These are phyloP conservation scores for Penicillium olsonii DNA, from an alignment of 2,329 filamentous ascomycete species.

Conservation along the genomic window DNA sequence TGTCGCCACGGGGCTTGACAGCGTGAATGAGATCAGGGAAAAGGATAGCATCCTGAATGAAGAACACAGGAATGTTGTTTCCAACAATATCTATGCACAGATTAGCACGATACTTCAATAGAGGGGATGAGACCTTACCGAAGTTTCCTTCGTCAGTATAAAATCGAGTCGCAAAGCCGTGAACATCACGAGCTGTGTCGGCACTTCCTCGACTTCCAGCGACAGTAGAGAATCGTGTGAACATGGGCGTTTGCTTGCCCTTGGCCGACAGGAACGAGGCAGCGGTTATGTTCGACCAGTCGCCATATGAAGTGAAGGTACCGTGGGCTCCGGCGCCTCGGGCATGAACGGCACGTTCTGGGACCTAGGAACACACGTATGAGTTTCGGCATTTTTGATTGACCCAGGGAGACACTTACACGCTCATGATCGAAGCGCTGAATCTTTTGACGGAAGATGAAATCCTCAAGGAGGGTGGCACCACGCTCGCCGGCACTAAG, in stretches of 20 bases:
- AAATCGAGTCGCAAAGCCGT: slow-evolving; percentile 69
- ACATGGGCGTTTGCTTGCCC: slow-evolving; percentile 65
- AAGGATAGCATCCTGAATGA: slow-evolving; percentile 46
- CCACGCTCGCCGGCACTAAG: slow-evolving; percentile 68
- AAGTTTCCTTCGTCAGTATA: slow-evolving; percentile 74
- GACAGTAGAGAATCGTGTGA: slow-evolving; percentile 75
- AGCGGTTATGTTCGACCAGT: slow-evolving; percentile 68
- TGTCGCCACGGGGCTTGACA: slow-evolving; percentile 44
- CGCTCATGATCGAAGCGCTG: slow-evolving; percentile 71
- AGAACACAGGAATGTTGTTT: slow-evolving; percentile 46
- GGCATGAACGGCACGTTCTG: slow-evolving; percentile 69
- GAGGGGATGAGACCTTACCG: slow-evolving; percentile 24
- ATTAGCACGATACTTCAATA: slow-evolving; percentile 8
- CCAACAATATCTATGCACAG: slow-evolving; percentile 34
- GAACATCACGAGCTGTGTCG: slow-evolving; percentile 71
- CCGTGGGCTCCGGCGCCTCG: slow-evolving; percentile 69
- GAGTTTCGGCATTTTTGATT: not conserved
- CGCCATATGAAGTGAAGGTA: slow-evolving; percentile 66
- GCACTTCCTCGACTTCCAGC: slow-evolving; percentile 68
- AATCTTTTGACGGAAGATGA: slow-evolving; percentile 72
- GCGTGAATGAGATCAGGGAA: slow-evolving; percentile 47
- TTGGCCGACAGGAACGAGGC: slow-evolving; percentile 62
- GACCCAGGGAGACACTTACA: slow-evolving; percentile 42
- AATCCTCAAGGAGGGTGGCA: slow-evolving; percentile 70
- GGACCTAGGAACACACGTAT: slow-evolving; percentile 44